Evolutionary conservation across 2,329 filamentous ascomycete species (phyloP), one percentile per base, ranked within the genome.

Genomic region (Botrytis tulipae): DNA sequence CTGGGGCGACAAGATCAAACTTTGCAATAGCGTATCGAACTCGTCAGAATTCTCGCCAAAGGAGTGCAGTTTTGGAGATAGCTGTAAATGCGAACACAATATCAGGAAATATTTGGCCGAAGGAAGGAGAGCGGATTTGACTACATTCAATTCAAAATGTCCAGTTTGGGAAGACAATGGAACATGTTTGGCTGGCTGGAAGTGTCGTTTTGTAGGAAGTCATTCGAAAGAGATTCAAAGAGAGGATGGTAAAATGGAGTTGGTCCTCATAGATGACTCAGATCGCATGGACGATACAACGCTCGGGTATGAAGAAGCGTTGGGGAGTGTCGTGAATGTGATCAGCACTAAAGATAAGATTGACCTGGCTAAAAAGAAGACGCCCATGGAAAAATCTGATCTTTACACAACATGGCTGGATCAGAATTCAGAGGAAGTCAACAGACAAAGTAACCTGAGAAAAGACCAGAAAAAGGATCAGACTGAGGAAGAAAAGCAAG

Each of bases 151-250:
- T 60, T 92, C 93, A 10, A 86, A 91, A 75, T 99, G 96, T 80
- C 95, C 95, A 0, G 88, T 97, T 14, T 98, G 90, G 82, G 91
- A 93, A 77, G 85, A 86, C 25, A 89, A 91, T 76, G 95, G 95
- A 20, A 89, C 86, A 75, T 99, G 96, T 79, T 87, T 89, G 67
- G 89, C 92, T 22, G 96, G 96, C 9, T 99, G 95, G 95, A 97
- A 95, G 82, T 99, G 96, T 82, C 92, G 95, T 35, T 97, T 98
- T 80, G 92, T 93, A 48, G 88, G 88, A 76, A 97, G 93, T 76
- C 96, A 99, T 83, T 96, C 94, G 78, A 87, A 90, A 75, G 95
- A 98, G 83, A 83, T 93, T 37, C 89, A 92, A 76, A 89, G 86
- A 32, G 90, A 91, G 71, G 95, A 97, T 81, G 95, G 94, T 14